phyloP scores from a whole-genome alignment of 116 monocot species.

The Papilionanthe hybrid region DNA sequence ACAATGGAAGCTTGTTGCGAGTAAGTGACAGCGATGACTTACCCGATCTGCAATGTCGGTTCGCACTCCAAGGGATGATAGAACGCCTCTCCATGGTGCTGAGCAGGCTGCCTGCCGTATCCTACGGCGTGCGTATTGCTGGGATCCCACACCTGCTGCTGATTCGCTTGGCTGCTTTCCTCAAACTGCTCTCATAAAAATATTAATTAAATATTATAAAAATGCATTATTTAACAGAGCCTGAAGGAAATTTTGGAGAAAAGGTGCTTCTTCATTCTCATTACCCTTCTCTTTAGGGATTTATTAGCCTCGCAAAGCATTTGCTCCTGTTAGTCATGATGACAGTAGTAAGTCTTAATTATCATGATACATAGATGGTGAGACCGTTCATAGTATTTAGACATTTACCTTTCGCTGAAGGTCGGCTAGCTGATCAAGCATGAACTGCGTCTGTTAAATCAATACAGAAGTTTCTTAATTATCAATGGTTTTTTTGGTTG shows the following conservation, averaged over 20 bases:
- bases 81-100: conserved; percentile 40
- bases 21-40: neutral
- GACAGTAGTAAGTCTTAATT: neutral
- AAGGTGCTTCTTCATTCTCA: neutral
- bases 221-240: neutral
- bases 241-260: neutral
- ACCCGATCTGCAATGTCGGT: conserved; percentile 68
- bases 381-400: neutral
- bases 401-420: conserved; percentile 65
- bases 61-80: conserved; percentile 56
- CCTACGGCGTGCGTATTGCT: conserved; percentile 33
- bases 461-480: neutral
- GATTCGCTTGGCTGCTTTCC: conserved; percentile 34
- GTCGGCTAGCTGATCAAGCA: conserved; percentile 88
- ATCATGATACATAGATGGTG: neutral
- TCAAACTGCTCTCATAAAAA: conserved; percentile 36
- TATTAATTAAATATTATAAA: neutral
- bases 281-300: conserved; percentile 58
- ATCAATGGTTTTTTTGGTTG: neutral
- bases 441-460: conserved; percentile 65
- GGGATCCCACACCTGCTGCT: conserved; percentile 43
- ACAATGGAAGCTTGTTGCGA: too few relatives aligned
- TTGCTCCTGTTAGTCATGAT: conserved; percentile 43
- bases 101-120: conserved; percentile 26
- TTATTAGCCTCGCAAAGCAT: conserved; percentile 73